Evolutionary conservation across 2,329 filamentous ascomycete species (phyloP).

Genomic region (Aspergillus novoparasiticus): DNA sequence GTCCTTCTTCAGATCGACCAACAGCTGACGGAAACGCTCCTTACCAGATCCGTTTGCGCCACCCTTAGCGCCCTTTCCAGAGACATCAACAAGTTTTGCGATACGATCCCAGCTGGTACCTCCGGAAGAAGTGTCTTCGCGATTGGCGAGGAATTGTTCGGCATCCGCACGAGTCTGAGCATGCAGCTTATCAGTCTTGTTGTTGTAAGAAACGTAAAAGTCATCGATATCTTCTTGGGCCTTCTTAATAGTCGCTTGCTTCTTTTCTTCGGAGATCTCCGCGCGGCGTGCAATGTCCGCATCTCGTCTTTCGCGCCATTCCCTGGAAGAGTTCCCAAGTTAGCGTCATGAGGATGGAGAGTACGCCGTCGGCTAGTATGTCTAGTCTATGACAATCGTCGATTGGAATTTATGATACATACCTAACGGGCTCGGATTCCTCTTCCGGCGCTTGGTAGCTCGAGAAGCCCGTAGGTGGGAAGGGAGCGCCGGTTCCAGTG

Average conservation of each 20-base stretch:
- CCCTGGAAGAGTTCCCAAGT: slow-evolving; percentile 41
- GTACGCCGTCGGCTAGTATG: background rate
- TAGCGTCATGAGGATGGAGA: slow-evolving; percentile 1
- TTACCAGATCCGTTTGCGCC: slow-evolving; percentile 90
- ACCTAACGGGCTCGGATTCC: slow-evolving; percentile 83
- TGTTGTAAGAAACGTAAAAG: slow-evolving; percentile 99
- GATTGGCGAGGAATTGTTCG: slow-evolving; percentile 83
- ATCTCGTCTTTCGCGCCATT: slow-evolving; percentile 91
- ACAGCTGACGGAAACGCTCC: slow-evolving; percentile 89
- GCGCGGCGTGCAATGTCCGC: slow-evolving; percentile 80
- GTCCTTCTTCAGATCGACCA: slow-evolving; percentile 87
- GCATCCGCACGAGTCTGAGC: slow-evolving; percentile 87
- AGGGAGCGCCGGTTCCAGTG: slow-evolving; percentile 68
- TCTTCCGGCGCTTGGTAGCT: slow-evolving; percentile 66
- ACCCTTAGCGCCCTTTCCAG: slow-evolving; percentile 85
- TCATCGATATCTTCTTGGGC: slow-evolving; percentile 95
- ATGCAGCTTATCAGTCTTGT: slow-evolving; percentile 93
- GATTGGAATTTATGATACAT: slow-evolving; percentile 16
- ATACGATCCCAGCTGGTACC: slow-evolving; percentile 99
- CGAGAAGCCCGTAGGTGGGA: slow-evolving; percentile 54
- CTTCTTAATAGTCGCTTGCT: slow-evolving; percentile 81
- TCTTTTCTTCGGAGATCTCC: slow-evolving; percentile 79
- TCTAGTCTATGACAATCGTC: background rate
- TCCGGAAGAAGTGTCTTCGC: slow-evolving; percentile 90
- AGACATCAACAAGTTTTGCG: slow-evolving; percentile 94